phyloP scores from a whole-genome alignment of 1,284 basidiomycete genomes.

The Coriolopsis trogii region DNA sequence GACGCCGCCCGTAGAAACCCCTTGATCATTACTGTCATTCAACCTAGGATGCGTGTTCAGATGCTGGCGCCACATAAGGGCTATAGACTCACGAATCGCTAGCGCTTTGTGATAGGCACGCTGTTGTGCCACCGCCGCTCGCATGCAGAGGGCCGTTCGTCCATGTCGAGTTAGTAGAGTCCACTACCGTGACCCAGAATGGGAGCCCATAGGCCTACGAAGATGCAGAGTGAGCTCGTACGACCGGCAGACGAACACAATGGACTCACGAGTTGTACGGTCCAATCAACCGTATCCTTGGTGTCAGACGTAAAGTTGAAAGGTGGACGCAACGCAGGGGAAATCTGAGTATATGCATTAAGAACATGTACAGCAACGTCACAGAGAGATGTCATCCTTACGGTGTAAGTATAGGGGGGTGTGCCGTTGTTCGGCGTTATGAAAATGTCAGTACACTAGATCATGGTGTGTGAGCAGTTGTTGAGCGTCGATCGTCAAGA shows the following conservation, averaged over 20 bases:
- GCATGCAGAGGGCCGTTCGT: constrained; percentile 58
- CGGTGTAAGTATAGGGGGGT: constrained; percentile 60
- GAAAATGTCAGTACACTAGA: constrained; percentile 56
- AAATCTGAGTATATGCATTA: constrained; percentile 41
- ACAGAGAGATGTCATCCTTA: constrained; percentile 24
- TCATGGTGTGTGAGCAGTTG: neutral
- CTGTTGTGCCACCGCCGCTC: constrained; percentile 40
- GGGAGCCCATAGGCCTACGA: constrained; percentile 55
- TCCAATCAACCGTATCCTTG: constrained; percentile 54
- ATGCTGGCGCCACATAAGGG: neutral
- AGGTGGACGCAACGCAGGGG: constrained; percentile 62
- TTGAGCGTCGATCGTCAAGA: too few relatives aligned
- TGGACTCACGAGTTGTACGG: constrained; percentile 46
- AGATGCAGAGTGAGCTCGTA: neutral
- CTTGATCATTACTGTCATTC: neutral
- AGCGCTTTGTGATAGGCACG: constrained; percentile 31
- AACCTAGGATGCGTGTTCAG: constrained; percentile 1
- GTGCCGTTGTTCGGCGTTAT: constrained; percentile 58
- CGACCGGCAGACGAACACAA: neutral
- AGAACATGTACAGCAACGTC: neutral
- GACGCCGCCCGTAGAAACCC: constrained; percentile 31
- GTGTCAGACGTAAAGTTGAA: constrained; percentile 52
- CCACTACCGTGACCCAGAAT: constrained; percentile 59
- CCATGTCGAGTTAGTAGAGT: constrained; percentile 54
- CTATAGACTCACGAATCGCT: neutral